phyloP scores from a whole-genome alignment of 1,139 yeast species.

The Candida sojae region DNA sequence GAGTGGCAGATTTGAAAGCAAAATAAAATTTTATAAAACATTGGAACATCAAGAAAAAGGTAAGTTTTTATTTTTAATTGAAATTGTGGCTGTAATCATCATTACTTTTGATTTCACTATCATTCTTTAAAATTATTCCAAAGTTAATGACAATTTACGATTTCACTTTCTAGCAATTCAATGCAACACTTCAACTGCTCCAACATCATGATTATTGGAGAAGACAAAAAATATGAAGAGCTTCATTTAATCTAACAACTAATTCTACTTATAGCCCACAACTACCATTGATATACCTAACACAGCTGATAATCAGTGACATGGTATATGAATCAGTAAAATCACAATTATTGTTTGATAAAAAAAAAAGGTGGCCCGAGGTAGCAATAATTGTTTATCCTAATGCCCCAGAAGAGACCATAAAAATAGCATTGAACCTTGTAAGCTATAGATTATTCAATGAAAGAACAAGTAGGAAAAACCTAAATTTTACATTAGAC shows the following conservation, averaged over 20 bases:
- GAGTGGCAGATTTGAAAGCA: slow-evolving; percentile 24
- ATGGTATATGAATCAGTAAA: slow-evolving; percentile 12
- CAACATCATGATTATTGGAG: slow-evolving; percentile 53
- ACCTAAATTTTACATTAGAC: too few relatives aligned
- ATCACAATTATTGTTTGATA: slow-evolving; percentile 50
- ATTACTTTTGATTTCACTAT: slow-evolving; percentile 38
- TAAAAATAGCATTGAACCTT: too few relatives aligned
- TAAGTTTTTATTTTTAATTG: slow-evolving; percentile 22
- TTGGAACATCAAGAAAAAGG: slow-evolving; percentile 17
- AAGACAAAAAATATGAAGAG: slow-evolving; percentile 54
- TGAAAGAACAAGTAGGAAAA: too few relatives aligned
- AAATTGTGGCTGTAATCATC: slow-evolving; percentile 23
- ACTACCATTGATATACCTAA: slow-evolving; percentile 54
- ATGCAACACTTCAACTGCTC: slow-evolving; percentile 42
- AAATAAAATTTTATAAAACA: slow-evolving; percentile 32
- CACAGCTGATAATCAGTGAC: slow-evolving; percentile 53
- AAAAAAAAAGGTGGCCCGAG: slow-evolving; percentile 20
- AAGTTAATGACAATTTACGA: slow-evolving; percentile 42
- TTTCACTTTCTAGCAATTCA: slow-evolving; percentile 43
- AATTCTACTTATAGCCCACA: slow-evolving; percentile 23
- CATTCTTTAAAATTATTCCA: slow-evolving; percentile 44
- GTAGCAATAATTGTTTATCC: too few relatives aligned
- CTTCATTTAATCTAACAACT: slow-evolving; percentile 50
- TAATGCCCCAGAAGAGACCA: too few relatives aligned
- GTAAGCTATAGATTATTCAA: too few relatives aligned